Percentiles rank a stretch among this genome's conserved stretches.
Evolutionary conservation across 1,284 basidiomycete genomes (phyloP).

Genomic region (Hemileia vastatrix): DNA sequence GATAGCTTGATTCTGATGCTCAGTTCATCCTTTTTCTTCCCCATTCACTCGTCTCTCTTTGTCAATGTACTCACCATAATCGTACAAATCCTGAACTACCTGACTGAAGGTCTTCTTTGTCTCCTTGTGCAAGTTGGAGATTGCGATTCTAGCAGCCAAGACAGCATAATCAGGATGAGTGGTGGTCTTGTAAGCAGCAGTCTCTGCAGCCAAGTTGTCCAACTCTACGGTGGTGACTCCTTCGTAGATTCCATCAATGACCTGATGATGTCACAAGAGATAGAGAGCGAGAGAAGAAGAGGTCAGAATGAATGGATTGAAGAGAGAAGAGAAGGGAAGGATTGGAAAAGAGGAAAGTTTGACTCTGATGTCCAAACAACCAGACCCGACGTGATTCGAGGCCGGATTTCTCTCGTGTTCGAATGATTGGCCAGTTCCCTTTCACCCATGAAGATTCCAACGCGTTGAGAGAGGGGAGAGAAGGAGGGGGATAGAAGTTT

Average conservation of each 20-base stretch:
- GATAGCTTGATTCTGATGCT: no score
- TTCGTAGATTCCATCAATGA: slow-evolving; percentile 87
- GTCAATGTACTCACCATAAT: slow-evolving; percentile 61
- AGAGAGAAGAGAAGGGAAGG: not conserved
- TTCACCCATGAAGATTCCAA: not conserved
- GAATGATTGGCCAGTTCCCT: not conserved
- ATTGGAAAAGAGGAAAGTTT: no score
- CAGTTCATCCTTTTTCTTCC: not conserved
- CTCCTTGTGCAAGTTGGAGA: slow-evolving; percentile 98
- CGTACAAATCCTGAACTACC: slow-evolving; percentile 81
- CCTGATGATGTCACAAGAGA: slow-evolving; percentile 74
- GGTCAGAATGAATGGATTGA: no score
- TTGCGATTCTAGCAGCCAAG: slow-evolving; percentile 94
- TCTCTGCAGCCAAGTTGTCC: slow-evolving; percentile 77
- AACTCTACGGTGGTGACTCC: slow-evolving; percentile 96
- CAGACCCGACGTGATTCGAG: not conserved
- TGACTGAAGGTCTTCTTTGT: slow-evolving; percentile 94
- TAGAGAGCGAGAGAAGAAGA: not conserved
- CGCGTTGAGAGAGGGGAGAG: not conserved
- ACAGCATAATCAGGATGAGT: slow-evolving; percentile 92
- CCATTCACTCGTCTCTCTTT: not conserved
- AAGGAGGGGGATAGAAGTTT: not conserved
- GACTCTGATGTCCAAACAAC: no score
- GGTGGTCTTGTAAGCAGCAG: slow-evolving; percentile 92
- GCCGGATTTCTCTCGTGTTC: not conserved